Percentiles rank a stretch among this genome's conserved stretches.
Evolutionary conservation across 2,329 filamentous ascomycete genomes (phyloP).

Genomic region (Phyllosticta capitalensis): DNA sequence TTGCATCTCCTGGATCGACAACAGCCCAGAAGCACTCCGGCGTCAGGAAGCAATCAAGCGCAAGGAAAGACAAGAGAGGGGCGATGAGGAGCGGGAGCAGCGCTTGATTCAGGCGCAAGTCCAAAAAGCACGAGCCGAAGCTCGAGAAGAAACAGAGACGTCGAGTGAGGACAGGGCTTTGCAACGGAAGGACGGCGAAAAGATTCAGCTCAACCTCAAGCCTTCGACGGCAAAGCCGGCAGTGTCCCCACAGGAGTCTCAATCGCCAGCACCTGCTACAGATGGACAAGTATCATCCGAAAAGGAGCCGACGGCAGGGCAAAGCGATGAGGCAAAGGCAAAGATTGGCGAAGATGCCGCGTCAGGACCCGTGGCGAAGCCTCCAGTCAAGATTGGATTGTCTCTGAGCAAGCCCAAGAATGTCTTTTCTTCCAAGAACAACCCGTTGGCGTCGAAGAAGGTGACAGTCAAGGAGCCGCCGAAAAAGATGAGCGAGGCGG

Average conservation of each 20-base stretch:
- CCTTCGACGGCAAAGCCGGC: slow-evolving; percentile 15
- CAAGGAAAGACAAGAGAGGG: slow-evolving; percentile 79
- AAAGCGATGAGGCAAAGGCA: not conserved
- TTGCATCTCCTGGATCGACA: slow-evolving; percentile 84
- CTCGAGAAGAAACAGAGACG: slow-evolving; percentile 34
- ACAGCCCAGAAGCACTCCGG: slow-evolving; percentile 73
- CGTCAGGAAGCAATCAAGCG: slow-evolving; percentile 71
- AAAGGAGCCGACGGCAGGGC: slow-evolving; percentile 30
- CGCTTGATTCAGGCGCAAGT: slow-evolving; percentile 77
- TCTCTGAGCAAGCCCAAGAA: slow-evolving; percentile 25
- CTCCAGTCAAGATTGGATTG: slow-evolving; percentile 2
- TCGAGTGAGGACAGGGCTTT: slow-evolving; percentile 34
- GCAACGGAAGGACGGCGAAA: slow-evolving; percentile 35
- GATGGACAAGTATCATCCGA: not conserved
- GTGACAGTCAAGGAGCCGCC: slow-evolving; percentile 45
- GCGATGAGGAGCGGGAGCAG: slow-evolving; percentile 84
- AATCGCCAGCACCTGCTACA: slow-evolving; percentile 5
- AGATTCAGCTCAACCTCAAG: slow-evolving; percentile 26
- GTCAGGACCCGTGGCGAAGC: slow-evolving; percentile 16
- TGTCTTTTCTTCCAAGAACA: slow-evolving; percentile 55
- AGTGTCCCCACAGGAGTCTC: not conserved
- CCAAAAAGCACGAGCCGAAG: slow-evolving; percentile 34
- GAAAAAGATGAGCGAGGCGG: slow-evolving; percentile 81
- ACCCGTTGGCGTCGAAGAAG: slow-evolving; percentile 61
- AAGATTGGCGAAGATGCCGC: not conserved